Percentiles rank a stretch among this genome's conserved stretches.
Conservation (phyloP, 805 yeast genomes). For the Metschnikowia matae region DNA sequence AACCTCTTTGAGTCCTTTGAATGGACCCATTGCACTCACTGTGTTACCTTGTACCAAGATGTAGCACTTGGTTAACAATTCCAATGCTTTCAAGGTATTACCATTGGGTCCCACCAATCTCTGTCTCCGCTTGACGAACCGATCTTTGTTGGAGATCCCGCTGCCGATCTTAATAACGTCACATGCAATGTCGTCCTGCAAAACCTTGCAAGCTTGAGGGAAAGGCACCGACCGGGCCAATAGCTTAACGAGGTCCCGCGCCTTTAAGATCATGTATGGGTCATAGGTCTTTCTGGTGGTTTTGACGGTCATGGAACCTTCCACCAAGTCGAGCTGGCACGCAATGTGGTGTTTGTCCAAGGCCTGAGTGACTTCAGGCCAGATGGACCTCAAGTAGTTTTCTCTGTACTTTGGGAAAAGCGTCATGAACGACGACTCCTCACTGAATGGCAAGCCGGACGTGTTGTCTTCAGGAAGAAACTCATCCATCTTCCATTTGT, state of each 20-base stretch:
- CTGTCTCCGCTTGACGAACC: constrained; percentile 94
- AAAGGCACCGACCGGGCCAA: constrained; percentile 95
- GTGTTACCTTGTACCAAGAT: constrained; percentile 96
- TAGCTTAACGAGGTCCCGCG: constrained; percentile 89
- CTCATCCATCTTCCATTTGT: constrained; percentile 87
- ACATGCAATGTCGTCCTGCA: constrained; percentile 91
- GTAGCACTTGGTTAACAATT: constrained; percentile 91
- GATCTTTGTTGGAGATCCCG: constrained; percentile 82
- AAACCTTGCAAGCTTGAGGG: constrained; percentile 89
- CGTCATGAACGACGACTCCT: constrained; percentile 92
- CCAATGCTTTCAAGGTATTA: constrained; percentile 92
- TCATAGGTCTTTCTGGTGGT: constrained; percentile 95
- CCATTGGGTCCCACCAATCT: constrained; percentile 96
- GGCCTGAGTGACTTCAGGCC: constrained; percentile 89
- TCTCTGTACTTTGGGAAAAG: constrained; percentile 96
- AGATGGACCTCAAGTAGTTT: constrained; percentile 76
- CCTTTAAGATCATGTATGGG: constrained; percentile 89
- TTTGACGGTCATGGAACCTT: constrained; percentile 95
- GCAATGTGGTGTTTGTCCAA: constrained; percentile 69
- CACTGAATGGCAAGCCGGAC: constrained; percentile 86
- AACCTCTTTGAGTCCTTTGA: constrained; percentile 83
- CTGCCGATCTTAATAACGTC: constrained; percentile 95
- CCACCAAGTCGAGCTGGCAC: constrained; percentile 86
- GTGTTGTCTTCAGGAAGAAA: constrained; percentile 87
- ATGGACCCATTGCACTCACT: constrained; percentile 96